A percentile compares a stretch with the other conserved stretches of the same genome.
Conservation (phyloP, 306 rosid species). For the Cucumis sativus region DNA sequence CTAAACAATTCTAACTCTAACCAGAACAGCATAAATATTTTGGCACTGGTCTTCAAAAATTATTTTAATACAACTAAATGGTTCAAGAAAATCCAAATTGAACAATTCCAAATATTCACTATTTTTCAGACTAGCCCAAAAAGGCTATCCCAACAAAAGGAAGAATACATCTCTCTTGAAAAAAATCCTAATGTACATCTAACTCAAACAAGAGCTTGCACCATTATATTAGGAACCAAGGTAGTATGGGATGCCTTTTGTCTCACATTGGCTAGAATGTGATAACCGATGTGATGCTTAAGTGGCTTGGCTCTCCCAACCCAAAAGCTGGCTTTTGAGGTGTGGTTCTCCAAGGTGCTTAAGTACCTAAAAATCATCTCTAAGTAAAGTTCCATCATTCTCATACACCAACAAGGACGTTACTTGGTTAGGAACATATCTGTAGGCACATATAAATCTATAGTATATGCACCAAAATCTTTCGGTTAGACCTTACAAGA, state of each 20-base stretch:
- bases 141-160: background rate
- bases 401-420: background rate
- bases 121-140: background rate
- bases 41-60: background rate
- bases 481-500: too few species aligned
- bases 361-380: background rate
- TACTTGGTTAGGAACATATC: background rate
- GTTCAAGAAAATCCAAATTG: background rate
- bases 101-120: background rate
- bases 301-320: too few species aligned
- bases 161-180: background rate
- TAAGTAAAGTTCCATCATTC: background rate
- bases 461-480: too few species aligned
- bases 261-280: too few species aligned
- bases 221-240: background rate
- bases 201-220: background rate
- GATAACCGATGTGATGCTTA: too few species aligned
- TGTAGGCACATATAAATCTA: background rate
- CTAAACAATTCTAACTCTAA: background rate
- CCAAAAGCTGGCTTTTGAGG: too few species aligned
- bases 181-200: background rate
- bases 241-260: too few species aligned
- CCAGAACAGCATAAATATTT: background rate
- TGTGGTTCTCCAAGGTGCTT: too few species aligned
- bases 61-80: background rate